Evolutionary conservation across 345 rosid species (phyloP).

Genomic region (Brassica carinata): DNA sequence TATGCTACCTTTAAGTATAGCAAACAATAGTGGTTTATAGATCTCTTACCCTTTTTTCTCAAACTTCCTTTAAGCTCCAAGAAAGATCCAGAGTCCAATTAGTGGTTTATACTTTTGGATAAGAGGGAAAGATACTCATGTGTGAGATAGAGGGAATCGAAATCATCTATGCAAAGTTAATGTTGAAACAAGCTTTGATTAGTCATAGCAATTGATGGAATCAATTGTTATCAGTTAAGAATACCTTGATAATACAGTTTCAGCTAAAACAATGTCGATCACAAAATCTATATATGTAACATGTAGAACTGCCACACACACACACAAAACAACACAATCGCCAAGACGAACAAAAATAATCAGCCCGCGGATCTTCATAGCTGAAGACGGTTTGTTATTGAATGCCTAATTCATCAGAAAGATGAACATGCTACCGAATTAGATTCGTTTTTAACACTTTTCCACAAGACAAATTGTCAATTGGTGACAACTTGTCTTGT

Average conservation of each 20-base stretch:
- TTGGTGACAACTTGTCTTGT: too few species aligned
- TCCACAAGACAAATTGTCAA: too few species aligned
- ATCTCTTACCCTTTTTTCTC: background rate
- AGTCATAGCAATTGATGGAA: background rate
- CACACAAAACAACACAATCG: background rate
- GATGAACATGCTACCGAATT: too few species aligned
- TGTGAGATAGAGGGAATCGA: background rate
- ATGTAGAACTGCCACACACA: background rate
- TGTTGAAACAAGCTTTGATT: background rate
- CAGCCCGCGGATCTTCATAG: too few species aligned
- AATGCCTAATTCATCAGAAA: too few species aligned
- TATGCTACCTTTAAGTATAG: background rate
- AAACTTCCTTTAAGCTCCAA: constrained; percentile 15
- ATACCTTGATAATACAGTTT: background rate
- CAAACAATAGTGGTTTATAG: constrained; percentile 14
- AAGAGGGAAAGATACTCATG: background rate
- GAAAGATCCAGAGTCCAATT: background rate
- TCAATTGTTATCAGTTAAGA: background rate
- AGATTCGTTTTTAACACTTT: too few species aligned
- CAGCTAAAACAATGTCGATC: background rate
- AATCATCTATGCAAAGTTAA: background rate
- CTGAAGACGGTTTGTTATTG: too few species aligned
- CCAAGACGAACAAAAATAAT: background rate
- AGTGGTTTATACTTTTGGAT: background rate
- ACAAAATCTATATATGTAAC: background rate